These are phyloP conservation scores for Aaosphaeria pasadenensis DNA, from an alignment of 2,329 filamentous ascomycete species.

Conservation along the genomic window DNA sequence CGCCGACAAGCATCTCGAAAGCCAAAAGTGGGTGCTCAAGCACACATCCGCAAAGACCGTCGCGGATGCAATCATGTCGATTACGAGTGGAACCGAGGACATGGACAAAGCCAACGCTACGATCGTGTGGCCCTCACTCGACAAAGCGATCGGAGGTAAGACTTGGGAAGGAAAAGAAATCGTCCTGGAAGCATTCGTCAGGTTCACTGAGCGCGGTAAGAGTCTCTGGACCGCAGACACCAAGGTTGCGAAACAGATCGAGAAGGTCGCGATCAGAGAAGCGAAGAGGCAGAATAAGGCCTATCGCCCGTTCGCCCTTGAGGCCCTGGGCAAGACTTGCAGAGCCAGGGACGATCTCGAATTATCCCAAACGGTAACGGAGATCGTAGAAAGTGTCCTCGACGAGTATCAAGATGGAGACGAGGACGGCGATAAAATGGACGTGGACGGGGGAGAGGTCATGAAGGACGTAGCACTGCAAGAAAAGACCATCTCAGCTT, in stretches of 20 bases:
- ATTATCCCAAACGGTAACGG: conserved; percentile 64
- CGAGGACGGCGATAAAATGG: conserved; percentile 25
- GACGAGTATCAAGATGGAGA: conserved; percentile 20
- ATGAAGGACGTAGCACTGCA: conserved; percentile 19
- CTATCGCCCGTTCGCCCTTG: conserved; percentile 75
- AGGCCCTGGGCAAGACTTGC: conserved; percentile 70
- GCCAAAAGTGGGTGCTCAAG: conserved; percentile 84
- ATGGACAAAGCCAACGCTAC: conserved; percentile 60
- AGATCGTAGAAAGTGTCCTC: conserved; percentile 58
- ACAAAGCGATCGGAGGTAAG: conserved; percentile 80
- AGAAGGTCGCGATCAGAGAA: conserved; percentile 71
- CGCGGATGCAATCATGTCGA: conserved; percentile 67
- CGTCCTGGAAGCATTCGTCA: conserved; percentile 74
- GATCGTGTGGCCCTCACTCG: conserved; percentile 76
- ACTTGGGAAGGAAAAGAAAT: conserved; percentile 91
- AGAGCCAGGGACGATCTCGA: conserved; percentile 66
- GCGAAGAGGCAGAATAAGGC: conserved; percentile 86
- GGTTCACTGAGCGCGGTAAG: conserved; percentile 67
- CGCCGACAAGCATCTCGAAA: conserved; percentile 66
- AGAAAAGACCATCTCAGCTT: conserved; percentile 20
- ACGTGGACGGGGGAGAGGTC: conserved; percentile 27
- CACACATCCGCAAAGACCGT: conserved; percentile 82
- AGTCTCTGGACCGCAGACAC: conserved; percentile 55
- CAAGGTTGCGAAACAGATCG: conserved; percentile 62
- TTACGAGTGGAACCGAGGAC: conserved; percentile 53